Base-by-base conservation (phyloP, 352 stramenopile species). In the Phytophthora tentaculata region DNA sequence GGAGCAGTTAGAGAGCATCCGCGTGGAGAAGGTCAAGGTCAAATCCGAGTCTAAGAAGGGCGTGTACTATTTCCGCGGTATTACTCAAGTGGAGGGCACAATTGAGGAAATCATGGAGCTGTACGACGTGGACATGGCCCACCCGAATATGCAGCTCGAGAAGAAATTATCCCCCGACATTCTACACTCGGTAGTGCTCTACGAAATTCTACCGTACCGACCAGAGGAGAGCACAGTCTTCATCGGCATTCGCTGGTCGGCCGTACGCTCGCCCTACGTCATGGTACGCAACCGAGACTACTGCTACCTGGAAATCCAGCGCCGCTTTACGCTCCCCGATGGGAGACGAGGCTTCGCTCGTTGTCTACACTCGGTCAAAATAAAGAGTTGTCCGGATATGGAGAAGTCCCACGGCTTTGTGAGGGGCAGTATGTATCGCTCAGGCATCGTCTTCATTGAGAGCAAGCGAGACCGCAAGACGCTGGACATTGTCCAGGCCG, bases 301-400 rank as follows among this genome's bases (percentile, higher is more conserved):
- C 44, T 94, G 86, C 70, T 89, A 85, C 69, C 54, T 94, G 43
- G 88, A 95, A 61, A 86, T 90, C 71, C 83, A 91, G 61, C 79
- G 81, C n/a, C 79, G 74, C 9, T 91, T 91, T 50, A 83, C 71
- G 32, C 72, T 92, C 1, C 56, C 79, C 0, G 80, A 92, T 54
- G 84, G 81, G 3, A 70, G 83, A 0, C 65, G 72, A 17, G 88
- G 88, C 17, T 95, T 92, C 52, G 83, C 77, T 44, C 83, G 85
- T 0, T 95, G 88, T 61, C 66, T 89, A 39, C 88, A 95, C 68
- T 94, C 86, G 26, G 87, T 95, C 55, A 95, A 93, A 67, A 94
- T 95, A 66, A 89, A 91, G 63, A 90, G 76, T 56, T 95, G 88
- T 17, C 84, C 84, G 0, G 83, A 93, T 47, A 90, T 95, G 80